A percentile compares a stretch with the other conserved stretches of the same genome.
These are phyloP conservation scores for Hypoxylon lienhwacheense DNA, from an alignment of 495 filamentous ascomycete species.

Conservation along the genomic window DNA sequence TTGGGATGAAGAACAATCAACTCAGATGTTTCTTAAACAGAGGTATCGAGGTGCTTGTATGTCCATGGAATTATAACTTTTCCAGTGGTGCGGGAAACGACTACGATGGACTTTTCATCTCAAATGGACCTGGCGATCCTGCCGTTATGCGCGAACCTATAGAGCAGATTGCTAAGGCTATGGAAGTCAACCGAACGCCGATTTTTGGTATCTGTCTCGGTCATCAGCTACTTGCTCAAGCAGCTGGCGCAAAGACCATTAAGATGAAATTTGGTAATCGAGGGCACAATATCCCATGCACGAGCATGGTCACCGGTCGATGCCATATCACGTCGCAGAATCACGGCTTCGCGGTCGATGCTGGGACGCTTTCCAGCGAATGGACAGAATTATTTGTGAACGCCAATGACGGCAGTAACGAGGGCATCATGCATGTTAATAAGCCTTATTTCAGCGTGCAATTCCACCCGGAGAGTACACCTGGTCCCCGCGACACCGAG, in stretches of 20 bases:
- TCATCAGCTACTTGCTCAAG: slow-evolving; percentile 90
- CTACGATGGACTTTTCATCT: slow-evolving; percentile 96
- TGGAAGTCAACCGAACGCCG: slow-evolving; percentile 75
- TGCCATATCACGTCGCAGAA: slow-evolving; percentile 99
- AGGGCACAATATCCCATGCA: slow-evolving; percentile 98
- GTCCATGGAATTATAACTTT: slow-evolving; percentile 96
- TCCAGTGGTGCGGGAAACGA: slow-evolving; percentile 68
- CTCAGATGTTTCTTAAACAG: slow-evolving; percentile 85
- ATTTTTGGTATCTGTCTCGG: slow-evolving; percentile 97
- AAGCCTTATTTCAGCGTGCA: slow-evolving; percentile 97
- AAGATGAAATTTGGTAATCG: slow-evolving; percentile 99
- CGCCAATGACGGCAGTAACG: slow-evolving; percentile 96
- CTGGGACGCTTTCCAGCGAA: slow-evolving; percentile 67
- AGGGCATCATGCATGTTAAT: slow-evolving; percentile 85
- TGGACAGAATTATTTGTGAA: slow-evolving; percentile 97
- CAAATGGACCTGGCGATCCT: slow-evolving; percentile 95
- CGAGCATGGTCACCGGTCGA: slow-evolving; percentile 86
- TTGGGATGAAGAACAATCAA: slow-evolving; percentile 97
- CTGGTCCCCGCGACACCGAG: slow-evolving; percentile 94
- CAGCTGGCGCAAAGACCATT: slow-evolving; percentile 79
- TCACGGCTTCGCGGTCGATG: slow-evolving; percentile 91
- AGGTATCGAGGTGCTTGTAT: slow-evolving; percentile 92
- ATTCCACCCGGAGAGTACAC: slow-evolving; percentile 96
- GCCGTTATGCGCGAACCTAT: slow-evolving; percentile 77
- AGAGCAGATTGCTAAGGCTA: slow-evolving; percentile 68